These are phyloP conservation scores for Boletus rex-veris DNA, from an alignment of 768 basidiomycete species.

Conservation along the genomic window DNA sequence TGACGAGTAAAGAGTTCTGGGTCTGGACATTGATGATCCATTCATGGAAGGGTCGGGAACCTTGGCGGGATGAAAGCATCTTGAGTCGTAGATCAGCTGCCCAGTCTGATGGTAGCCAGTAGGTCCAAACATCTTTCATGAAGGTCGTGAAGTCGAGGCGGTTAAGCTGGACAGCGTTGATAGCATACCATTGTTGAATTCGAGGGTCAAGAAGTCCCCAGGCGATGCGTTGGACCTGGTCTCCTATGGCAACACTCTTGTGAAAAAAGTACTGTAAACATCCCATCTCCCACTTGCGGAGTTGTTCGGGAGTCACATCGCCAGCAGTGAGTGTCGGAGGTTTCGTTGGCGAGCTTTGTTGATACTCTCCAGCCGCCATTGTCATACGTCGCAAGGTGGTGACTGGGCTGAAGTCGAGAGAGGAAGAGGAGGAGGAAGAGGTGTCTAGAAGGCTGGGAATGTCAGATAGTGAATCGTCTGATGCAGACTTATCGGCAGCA, in stretches of 20 bases:
- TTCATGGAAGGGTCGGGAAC: background rate
- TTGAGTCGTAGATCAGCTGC: background rate
- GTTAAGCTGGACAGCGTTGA: background rate
- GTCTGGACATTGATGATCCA: background rate
- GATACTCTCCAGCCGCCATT: no score
- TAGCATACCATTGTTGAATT: background rate
- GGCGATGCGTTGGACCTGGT: background rate
- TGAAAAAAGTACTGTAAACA: no score
- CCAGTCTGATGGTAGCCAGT: background rate
- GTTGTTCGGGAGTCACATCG: no score
- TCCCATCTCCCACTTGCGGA: no score
- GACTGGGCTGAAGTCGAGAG: no score
- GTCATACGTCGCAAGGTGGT: no score
- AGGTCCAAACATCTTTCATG: background rate
- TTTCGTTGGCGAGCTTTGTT: no score
- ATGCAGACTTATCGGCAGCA: no score
- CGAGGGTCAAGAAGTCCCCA: background rate
- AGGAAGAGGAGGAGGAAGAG: no score
- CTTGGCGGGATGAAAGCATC: background rate
- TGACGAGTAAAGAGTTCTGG: background rate
- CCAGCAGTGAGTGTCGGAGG: no score
- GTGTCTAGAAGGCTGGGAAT: no score
- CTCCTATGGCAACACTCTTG: background rate
- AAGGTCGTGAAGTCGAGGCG: background rate
- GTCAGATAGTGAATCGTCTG: no score